phyloP scores from a whole-genome alignment of 306 rosid species.

The Canavalia ensiformis region DNA sequence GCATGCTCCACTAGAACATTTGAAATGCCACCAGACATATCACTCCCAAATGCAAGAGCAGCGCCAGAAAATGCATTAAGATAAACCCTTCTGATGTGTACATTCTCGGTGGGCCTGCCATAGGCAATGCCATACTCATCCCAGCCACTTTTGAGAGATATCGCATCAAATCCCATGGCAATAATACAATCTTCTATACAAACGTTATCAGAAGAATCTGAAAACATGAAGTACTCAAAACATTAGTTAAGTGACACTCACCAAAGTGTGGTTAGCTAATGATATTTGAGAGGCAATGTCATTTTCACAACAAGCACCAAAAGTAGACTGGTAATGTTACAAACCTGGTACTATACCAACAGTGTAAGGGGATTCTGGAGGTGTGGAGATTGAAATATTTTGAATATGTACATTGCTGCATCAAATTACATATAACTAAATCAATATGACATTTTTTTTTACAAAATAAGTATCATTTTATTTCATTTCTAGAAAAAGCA shows the following conservation, averaged over 20 bases:
- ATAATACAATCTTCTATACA: conserved; percentile 90
- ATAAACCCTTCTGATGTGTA: conserved; percentile 82
- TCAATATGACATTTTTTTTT: conserved; percentile 9
- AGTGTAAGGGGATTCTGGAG: conserved; percentile 85
- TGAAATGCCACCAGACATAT: conserved; percentile 97
- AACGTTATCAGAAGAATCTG: conserved; percentile 92
- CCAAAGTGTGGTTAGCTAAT: background rate
- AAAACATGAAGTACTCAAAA: conserved; percentile 49
- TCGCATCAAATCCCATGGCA: conserved; percentile 82
- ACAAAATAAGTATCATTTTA: background rate
- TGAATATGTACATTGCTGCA: conserved; percentile 89
- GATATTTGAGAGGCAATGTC: conserved; percentile 16
- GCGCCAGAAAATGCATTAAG: conserved; percentile 81
- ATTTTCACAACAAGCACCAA: conserved; percentile 11
- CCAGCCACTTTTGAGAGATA: conserved; percentile 97
- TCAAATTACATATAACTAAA: conserved; percentile 41
- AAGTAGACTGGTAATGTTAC: conserved; percentile 35
- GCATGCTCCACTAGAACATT: conserved; percentile 74
- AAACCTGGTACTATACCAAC: conserved; percentile 94
- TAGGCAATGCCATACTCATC: conserved; percentile 90
- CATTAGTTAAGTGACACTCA: conserved; percentile 5
- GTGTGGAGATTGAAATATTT: conserved; percentile 79
- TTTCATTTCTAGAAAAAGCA: conserved; percentile 37
- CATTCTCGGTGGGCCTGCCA: conserved; percentile 83
- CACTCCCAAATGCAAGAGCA: conserved; percentile 91